Evolutionary conservation across 2,329 filamentous ascomycete species (phyloP), one percentile per base, ranked within the genome.

Genomic region (Scytalidium lignicola): DNA sequence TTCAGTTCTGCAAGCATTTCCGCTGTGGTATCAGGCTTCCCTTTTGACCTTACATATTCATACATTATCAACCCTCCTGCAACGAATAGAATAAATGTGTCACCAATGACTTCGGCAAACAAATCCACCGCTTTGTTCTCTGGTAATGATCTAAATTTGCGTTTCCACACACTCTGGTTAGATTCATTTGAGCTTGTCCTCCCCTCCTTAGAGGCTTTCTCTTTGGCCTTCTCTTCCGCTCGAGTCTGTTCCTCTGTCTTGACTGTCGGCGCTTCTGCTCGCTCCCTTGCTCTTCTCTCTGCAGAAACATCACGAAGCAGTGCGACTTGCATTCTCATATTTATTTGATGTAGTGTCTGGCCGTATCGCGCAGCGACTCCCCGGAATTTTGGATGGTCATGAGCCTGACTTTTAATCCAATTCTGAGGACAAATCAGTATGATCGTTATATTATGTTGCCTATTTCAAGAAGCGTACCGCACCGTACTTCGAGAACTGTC

Each of bases 401-500:
- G 82, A 43, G 82, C 82, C 65, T 82, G 81, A 26, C 71, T 68
- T 62, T 85, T 85, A 61, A 85, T 85, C 55, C 71, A 80, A 63
- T 85, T 85, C 82, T 85, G 53, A 3, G 39, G 8, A 3, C 28
- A 8, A 22, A 37, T 37, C 32, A 37, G 32, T 37, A 37, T 37
- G 8, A 37, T 37, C 8, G 4, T 17, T 37, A 26, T 26, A 8
- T 39, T 15, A 15, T 21, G 51, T 22, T 28, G 43, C 10, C 2
- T 21, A 13, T 22, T 18, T 46, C 29, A 53, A n/a, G 17, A 47
- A 20, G 68, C 80, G 58, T 76, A 85, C 82, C 48, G 82, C 82
- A 62, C 82, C 82, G 72, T 85, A 85, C 68, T 85, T 85, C 49
- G 82, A 85, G 47, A 85, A 68, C 62, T 85, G 82, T 57, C 80